These are phyloP conservation scores for Hypoxylon cercidicola DNA, from an alignment of 495 filamentous ascomycete species.

Conservation along the genomic window DNA sequence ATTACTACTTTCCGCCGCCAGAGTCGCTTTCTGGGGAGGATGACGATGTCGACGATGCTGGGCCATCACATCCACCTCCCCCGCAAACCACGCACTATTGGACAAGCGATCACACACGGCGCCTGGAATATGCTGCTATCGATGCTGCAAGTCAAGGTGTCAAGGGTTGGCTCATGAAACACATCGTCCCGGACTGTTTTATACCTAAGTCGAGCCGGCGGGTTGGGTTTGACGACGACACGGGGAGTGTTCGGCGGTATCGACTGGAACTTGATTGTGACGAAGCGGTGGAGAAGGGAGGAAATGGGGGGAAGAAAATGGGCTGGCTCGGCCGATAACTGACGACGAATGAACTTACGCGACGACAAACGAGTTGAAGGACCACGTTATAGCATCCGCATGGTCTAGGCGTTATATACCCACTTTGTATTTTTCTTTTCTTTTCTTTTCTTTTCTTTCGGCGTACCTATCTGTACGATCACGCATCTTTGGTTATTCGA, in stretches of 20 bases:
- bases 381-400: slow-evolving; percentile 40
- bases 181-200: slow-evolving; percentile 65
- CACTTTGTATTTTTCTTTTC: slow-evolving; percentile 37
- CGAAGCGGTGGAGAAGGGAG: slow-evolving; percentile 38
- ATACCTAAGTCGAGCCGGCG: slow-evolving; percentile 56
- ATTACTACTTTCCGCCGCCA: slow-evolving; percentile 59
- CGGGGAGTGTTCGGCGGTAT: slow-evolving; percentile 65
- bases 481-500: slow-evolving; percentile 3
- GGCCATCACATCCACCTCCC: slow-evolving; percentile 47
- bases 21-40: slow-evolving; percentile 44
- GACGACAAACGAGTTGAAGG: slow-evolving; percentile 27
- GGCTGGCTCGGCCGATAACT: slow-evolving; percentile 45
- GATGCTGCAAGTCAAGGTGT: slow-evolving; percentile 64
- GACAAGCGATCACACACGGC: slow-evolving; percentile 64
- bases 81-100: slow-evolving; percentile 68
- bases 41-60: slow-evolving; percentile 32
- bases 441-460: no score
- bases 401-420: slow-evolving; percentile 44
- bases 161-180: slow-evolving; percentile 63
- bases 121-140: slow-evolving; percentile 67
- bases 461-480: slow-evolving; percentile 2
- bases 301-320: slow-evolving; percentile 35
- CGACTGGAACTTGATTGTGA: slow-evolving; percentile 59
- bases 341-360: slow-evolving; percentile 34
- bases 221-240: slow-evolving; percentile 61